Evolutionary conservation across 2,329 filamentous ascomycete genomes (phyloP).

Genomic region (Aquanectria penicillioides): DNA sequence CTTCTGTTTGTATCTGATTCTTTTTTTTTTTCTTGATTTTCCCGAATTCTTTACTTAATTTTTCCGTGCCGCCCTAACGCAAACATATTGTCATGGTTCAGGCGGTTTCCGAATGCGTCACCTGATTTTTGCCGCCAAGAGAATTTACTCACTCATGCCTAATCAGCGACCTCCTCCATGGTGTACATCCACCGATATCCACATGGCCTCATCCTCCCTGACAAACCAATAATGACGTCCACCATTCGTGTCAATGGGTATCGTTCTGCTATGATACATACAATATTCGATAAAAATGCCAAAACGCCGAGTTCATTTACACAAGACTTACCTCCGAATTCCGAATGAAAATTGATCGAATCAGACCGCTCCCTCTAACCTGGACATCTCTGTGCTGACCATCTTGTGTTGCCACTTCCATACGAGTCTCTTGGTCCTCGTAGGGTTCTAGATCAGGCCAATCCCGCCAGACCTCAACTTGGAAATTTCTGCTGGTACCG

Average conservation of each 20-base stretch:
- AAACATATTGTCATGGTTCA: background rate
- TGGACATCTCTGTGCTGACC: slow-evolving; percentile 41
- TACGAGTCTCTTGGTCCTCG: slow-evolving; percentile 37
- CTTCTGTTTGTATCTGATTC: background rate
- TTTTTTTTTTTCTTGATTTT: background rate
- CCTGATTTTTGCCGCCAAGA: background rate
- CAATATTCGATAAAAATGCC: too few species aligned
- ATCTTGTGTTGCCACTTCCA: slow-evolving; percentile 35
- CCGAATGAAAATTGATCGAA: slow-evolving; percentile 54
- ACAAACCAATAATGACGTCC: too few species aligned
- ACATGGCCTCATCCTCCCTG: too few species aligned
- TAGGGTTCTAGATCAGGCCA: slow-evolving; percentile 58
- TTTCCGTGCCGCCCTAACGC: background rate
- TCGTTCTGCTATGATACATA: too few species aligned
- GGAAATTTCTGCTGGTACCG: slow-evolving; percentile 41
- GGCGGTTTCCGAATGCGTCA: background rate
- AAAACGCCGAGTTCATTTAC: too few species aligned
- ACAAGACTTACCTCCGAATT: background rate
- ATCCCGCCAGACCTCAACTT: slow-evolving; percentile 78
- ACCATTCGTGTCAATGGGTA: background rate
- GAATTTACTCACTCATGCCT: slow-evolving; percentile 7
- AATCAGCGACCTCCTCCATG: too few species aligned
- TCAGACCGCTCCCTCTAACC: slow-evolving; percentile 58
- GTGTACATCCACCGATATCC: too few species aligned
- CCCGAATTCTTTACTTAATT: background rate